Evolutionary conservation across 148 eudicot species (phyloP).

Genomic region (Euryodendron excelsum): DNA sequence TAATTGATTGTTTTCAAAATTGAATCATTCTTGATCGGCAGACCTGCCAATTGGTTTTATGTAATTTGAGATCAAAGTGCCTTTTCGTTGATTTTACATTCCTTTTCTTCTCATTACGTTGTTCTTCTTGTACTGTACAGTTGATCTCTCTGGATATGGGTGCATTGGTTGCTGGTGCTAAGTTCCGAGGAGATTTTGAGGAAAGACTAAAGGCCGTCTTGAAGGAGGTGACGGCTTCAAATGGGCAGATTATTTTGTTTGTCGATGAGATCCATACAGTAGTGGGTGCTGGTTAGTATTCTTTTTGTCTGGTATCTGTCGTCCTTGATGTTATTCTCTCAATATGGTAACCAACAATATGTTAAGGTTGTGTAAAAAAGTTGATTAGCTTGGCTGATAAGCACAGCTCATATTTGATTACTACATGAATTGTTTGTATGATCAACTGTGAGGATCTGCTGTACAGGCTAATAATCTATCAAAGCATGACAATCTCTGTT

Average conservation of each 20-base stretch:
- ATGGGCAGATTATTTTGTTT: constrained; percentile 89
- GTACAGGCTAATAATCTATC: neutral
- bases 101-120: constrained; percentile 10
- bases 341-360: too few relatives aligned
- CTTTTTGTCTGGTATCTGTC: neutral
- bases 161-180: constrained; percentile 95
- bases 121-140: constrained; percentile 29
- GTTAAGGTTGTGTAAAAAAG: too few relatives aligned
- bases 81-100: neutral
- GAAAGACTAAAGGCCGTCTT: constrained; percentile 96
- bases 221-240: constrained; percentile 92
- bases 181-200: constrained; percentile 95
- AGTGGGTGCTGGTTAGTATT: constrained; percentile 87
- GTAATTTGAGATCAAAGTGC: neutral
- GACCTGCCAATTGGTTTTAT: neutral
- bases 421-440: neutral
- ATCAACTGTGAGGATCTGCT: neutral
- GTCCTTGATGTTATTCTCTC: too few relatives aligned
- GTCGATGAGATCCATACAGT: constrained; percentile 98
- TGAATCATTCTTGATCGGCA: neutral
- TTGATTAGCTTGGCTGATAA: neutral
- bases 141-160: constrained; percentile 98
- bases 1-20: neutral
- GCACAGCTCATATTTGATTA: neutral
- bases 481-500: neutral